These are phyloP conservation scores for Phytophthora megakarya DNA, from an alignment of 352 stramenopile species.

Conservation along the genomic window DNA sequence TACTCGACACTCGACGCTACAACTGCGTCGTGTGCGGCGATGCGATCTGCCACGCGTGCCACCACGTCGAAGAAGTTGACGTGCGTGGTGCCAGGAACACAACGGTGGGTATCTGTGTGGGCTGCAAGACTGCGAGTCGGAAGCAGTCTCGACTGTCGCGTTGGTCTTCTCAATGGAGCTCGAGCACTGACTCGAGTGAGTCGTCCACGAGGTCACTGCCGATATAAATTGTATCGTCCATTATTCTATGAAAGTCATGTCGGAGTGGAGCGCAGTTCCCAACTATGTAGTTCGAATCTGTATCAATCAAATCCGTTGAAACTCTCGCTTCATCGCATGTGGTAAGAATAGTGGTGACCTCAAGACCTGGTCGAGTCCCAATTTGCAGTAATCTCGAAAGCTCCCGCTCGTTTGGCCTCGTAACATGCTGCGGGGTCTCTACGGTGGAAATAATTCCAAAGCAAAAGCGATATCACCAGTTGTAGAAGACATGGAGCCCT, in stretches of 20 bases:
- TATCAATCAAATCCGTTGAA: conserved; percentile 4
- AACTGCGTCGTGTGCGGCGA: conserved; percentile 55
- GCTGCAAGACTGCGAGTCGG: conserved; percentile 27
- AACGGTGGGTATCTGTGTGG: conserved; percentile 32
- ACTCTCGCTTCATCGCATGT: conserved; percentile 13
- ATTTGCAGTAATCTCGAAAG: background rate
- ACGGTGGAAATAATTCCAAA: conserved; percentile 39
- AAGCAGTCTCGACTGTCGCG: conserved; percentile 17
- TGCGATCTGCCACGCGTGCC: conserved; percentile 51
- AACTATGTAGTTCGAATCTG: background rate
- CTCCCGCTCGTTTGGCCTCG: background rate
- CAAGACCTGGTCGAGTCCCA: conserved; percentile 1
- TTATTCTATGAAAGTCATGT: conserved; percentile 22
- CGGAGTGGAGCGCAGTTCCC: background rate
- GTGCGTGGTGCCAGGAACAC: conserved; percentile 38
- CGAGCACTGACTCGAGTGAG: conserved; percentile 24
- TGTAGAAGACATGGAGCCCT: conserved; percentile 39
- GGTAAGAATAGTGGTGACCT: conserved; percentile 27
- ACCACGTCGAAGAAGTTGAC: conserved; percentile 38
- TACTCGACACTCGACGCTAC: conserved; percentile 33
- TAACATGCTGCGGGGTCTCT: conserved; percentile 54
- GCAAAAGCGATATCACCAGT: conserved; percentile 61
- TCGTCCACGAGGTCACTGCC: conserved; percentile 28
- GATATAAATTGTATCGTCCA: conserved; percentile 8
- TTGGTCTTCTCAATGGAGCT: conserved; percentile 27